Base-by-base conservation (phyloP, 495 filamentous ascomycete genomes). In the Bathelium albidoporum region DNA sequence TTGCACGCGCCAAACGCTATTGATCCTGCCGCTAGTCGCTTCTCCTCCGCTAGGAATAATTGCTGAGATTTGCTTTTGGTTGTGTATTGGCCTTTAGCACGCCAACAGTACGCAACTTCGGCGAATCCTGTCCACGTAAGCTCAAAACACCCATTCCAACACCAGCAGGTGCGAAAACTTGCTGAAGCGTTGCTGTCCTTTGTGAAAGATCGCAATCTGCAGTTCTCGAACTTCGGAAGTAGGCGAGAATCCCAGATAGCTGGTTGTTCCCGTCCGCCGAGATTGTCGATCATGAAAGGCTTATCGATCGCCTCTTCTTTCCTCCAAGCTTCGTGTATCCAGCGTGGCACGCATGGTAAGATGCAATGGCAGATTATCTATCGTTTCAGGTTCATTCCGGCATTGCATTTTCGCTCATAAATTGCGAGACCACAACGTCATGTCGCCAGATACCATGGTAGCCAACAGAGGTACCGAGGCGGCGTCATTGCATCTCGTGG, bases 191-290 rank as follows among this genome's bases (percentile, higher is more conserved):
- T 12, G 5, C 22, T 49, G 12, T 29, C 24, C 11, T 29, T 29
- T 26, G 49, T 29, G 12, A 20, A 9, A 5, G 24, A 28, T 55
- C 20, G 49, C 49, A 24, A 55, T 55, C 49, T 55, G 49, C 49
- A 55, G 49, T 55, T 55, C 49, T 55, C 22, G 49, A 55, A 55
- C 49, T 55, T 55, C 24, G 49, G 49, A 55, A 55, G 49, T 16
- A 55, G 22, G 20, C 49, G 24, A 10, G 49, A n/a, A 29, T 55
- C 20, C 44, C 18, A 12, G 2, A 11, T 24, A 29, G 49, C 5
- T 55, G 49, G 49, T 16, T 55, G 22, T 55, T 55, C 49, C 49
- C 49, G 49, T 29, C 16, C 20, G 22, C 49, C 49, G 49, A 55
- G 49, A 55, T 55, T 55, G 49, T 26, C 49, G 49, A 55, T 55